These are phyloP conservation scores for Rhodamnia argentea DNA, from an alignment of 345 rosid genomes.

Conservation along the genomic window DNA sequence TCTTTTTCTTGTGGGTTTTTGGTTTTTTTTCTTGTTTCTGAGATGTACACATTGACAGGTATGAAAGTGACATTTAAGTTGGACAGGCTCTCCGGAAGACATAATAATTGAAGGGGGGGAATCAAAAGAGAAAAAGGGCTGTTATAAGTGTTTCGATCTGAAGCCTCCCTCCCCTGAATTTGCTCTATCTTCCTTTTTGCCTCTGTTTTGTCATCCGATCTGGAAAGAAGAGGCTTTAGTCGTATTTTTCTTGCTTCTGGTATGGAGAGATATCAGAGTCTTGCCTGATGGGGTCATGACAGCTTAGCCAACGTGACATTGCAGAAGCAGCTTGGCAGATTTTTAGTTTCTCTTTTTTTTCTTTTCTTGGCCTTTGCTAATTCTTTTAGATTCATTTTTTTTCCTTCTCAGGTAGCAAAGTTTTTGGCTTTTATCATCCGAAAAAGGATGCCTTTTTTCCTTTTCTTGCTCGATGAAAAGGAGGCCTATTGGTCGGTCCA, in stretches of 20 bases:
- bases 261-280: slow-evolving; percentile 11
- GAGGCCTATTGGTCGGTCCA: neutral
- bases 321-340: neutral
- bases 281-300: slow-evolving; percentile 42
- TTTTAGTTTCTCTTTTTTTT: neutral
- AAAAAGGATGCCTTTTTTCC: neutral
- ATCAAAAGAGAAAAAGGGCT: slow-evolving; percentile 13
- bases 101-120: slow-evolving; percentile 31
- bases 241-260: slow-evolving; percentile 5
- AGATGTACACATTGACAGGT: slow-evolving; percentile 5
- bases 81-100: slow-evolving; percentile 21
- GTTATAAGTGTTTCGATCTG: slow-evolving; percentile 11
- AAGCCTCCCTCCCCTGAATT: slow-evolving; percentile 27
- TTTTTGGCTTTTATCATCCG: neutral
- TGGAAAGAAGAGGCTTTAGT: slow-evolving; percentile 27
- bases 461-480: neutral
- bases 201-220: slow-evolving; percentile 22
- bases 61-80: slow-evolving; percentile 30
- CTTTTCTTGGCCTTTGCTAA: neutral
- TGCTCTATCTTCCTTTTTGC: slow-evolving; percentile 27
- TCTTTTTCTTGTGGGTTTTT: neutral
- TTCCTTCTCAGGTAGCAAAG: neutral
- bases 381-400: neutral
- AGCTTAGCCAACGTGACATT: slow-evolving; percentile 29
- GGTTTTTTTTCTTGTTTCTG: neutral